Percentiles rank a stretch among this genome's conserved stretches.
Evolutionary conservation across 1,284 basidiomycete genomes (phyloP).

Genomic region (Pulveroboletus sp.): DNA sequence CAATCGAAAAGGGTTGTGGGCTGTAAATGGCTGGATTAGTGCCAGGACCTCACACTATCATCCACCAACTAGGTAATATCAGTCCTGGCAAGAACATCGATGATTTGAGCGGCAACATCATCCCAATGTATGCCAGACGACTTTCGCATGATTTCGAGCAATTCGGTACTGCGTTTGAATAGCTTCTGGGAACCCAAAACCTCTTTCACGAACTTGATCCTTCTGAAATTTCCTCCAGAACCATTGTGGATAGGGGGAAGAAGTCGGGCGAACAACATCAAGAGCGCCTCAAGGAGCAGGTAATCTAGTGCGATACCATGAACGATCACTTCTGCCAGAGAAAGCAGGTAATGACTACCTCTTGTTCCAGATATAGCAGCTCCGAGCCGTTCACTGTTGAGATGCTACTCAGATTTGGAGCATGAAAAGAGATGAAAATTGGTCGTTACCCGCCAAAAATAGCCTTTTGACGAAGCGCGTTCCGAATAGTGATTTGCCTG

Average conservation of each 20-base stretch:
- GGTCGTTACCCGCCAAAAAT: constrained; percentile 41
- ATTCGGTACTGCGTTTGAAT: constrained; percentile 38
- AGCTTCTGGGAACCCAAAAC: constrained; percentile 45
- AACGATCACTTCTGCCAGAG: neutral
- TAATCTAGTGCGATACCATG: constrained; percentile 44
- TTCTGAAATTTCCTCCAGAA: constrained; percentile 39
- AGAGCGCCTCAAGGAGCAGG: constrained; percentile 54
- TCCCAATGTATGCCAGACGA: constrained; percentile 54
- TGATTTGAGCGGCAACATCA: constrained; percentile 46
- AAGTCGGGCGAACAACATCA: constrained; percentile 56
- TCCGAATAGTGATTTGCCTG: constrained; percentile 32
- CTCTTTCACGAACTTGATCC: constrained; percentile 50
- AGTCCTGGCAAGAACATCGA: constrained; percentile 47
- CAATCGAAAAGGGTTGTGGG: constrained; percentile 58
- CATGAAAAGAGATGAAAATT: neutral
- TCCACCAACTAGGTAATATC: constrained; percentile 51
- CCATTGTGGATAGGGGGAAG: constrained; percentile 47
- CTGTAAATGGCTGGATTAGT: constrained; percentile 35
- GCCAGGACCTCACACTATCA: neutral
- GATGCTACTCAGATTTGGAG: constrained; percentile 3
- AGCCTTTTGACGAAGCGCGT: constrained; percentile 35
- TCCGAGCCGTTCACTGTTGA: constrained; percentile 38
- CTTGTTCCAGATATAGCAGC: constrained; percentile 34
- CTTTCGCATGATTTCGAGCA: constrained; percentile 47
- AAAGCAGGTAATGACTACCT: constrained; percentile 25